These are phyloP conservation scores for Beauveria sp. DNA, from an alignment of 2,329 filamentous ascomycete species.

Conservation along the genomic window DNA sequence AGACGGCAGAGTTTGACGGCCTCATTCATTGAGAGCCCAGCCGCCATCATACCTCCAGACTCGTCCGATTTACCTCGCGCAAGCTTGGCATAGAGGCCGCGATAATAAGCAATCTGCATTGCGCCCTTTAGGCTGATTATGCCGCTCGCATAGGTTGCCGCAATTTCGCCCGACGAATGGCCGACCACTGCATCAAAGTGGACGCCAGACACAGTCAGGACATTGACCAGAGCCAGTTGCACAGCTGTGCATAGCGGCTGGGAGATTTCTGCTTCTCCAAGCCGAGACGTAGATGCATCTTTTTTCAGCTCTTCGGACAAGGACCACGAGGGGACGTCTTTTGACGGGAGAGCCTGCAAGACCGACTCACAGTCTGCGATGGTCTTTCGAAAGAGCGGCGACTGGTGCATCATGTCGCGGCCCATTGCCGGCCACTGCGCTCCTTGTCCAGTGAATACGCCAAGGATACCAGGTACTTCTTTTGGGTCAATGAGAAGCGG, in stretches of 20 bases:
- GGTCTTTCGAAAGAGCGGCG: background rate
- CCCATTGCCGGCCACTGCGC: conserved; percentile 26
- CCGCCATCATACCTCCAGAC: conserved; percentile 15
- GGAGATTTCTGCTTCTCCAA: conserved; percentile 20
- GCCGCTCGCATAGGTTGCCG: conserved; percentile 40
- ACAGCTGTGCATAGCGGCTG: conserved; percentile 25
- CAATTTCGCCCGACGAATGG: conserved; percentile 45
- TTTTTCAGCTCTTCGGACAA: conserved; percentile 14
- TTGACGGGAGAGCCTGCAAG: conserved; percentile 13
- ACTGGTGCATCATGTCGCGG: conserved; percentile 18
- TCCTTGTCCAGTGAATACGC: conserved; percentile 27
- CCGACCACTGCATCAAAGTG: conserved; percentile 31
- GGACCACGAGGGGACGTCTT: conserved; percentile 19
- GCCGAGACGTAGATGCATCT: background rate
- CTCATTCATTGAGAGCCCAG: conserved; percentile 12
- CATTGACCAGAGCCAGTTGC: conserved; percentile 20
- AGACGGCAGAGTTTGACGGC: conserved; percentile 9
- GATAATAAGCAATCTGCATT: conserved; percentile 18
- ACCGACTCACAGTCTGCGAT: conserved; percentile 13
- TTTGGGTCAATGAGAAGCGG: background rate
- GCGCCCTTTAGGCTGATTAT: conserved; percentile 23
- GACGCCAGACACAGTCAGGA: conserved; percentile 23
- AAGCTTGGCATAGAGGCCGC: conserved; percentile 6
- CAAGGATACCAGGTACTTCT: conserved; percentile 3
- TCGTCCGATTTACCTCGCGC: background rate